Percentiles rank a stretch among this genome's conserved stretches.
These are phyloP conservation scores for Penicillium sp. DNA, from an alignment of 2,329 filamentous ascomycete genomes.

Conservation along the genomic window DNA sequence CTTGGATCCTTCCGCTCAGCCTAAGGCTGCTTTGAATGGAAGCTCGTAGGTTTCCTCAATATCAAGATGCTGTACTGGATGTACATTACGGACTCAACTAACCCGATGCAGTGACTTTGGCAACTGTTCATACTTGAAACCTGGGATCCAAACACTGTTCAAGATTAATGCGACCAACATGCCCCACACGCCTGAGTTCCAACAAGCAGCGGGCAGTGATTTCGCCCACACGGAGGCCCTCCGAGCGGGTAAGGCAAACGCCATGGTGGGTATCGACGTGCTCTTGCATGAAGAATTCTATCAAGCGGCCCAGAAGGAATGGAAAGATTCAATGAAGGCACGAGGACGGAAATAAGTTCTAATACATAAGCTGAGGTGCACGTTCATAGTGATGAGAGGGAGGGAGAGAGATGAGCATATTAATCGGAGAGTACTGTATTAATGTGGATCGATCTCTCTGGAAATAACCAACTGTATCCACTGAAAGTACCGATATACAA, in stretches of 20 bases:
- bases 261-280: neutral
- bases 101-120: neutral
- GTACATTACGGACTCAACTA: neutral
- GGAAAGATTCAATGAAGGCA: neutral
- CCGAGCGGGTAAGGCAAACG: constrained; percentile 3
- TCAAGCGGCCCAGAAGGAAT: neutral
- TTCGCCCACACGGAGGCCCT: neutral
- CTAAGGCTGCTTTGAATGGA: neutral
- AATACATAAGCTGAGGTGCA: neutral
- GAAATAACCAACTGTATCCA: too few species aligned
- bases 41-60: neutral
- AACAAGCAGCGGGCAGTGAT: neutral
- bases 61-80: neutral
- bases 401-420: too few species aligned
- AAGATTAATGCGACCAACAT: constrained; percentile 4
- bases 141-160: constrained; percentile 1
- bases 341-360: neutral
- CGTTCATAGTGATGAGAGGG: too few species aligned
- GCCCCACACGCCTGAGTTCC: neutral
- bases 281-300: constrained; percentile 1
- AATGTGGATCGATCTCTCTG: too few species aligned
- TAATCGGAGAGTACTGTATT: too few species aligned
- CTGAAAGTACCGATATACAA: neutral
- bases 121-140: constrained; percentile 3
- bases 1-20: neutral